Conservation (phyloP, 1,284 basidiomycete genomes). For the Vanrija pseudolonga region DNA sequence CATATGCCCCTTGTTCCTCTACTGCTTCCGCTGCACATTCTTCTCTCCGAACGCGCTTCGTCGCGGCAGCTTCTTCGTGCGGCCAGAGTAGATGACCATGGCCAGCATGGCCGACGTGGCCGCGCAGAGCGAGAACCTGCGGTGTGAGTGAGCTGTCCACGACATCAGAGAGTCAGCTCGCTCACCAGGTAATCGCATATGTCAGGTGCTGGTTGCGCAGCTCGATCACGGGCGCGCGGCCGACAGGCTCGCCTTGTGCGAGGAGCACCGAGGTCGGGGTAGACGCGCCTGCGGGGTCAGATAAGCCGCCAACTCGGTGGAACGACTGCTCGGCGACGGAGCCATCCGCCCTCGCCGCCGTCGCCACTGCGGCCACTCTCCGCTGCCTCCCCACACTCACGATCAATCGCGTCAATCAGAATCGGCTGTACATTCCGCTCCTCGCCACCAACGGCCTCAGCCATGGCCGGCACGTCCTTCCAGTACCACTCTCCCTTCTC, state of each 20-base stretch:
- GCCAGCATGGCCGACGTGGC: conserved; percentile 51
- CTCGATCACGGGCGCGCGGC: conserved; percentile 78
- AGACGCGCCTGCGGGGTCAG: conserved; percentile 61
- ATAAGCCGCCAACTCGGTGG: neutral
- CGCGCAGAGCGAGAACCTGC: conserved; percentile 52
- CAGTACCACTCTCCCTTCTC: conserved; percentile 85
- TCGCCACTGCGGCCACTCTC: neutral
- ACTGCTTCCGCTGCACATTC: no score
- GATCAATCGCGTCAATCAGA: conserved; percentile 69
- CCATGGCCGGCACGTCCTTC: conserved; percentile 79
- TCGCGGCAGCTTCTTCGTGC: conserved; percentile 19
- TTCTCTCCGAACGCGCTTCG: no score
- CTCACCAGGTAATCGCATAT: conserved; percentile 90
- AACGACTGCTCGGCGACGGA: no score
- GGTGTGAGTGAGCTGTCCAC: neutral
- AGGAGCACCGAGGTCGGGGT: conserved; percentile 65
- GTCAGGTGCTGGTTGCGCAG: conserved; percentile 92
- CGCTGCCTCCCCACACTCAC: conserved; percentile 17
- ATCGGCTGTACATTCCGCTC: conserved; percentile 71
- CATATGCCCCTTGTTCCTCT: no score
- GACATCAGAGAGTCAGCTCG: neutral
- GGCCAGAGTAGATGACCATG: conserved; percentile 40
- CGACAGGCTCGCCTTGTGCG: conserved; percentile 75
- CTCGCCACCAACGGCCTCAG: conserved; percentile 68
- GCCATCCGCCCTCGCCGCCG: no score